Base-by-base conservation (phyloP, 352 stramenopile genomes). In the Phytophthora constricta region DNA sequence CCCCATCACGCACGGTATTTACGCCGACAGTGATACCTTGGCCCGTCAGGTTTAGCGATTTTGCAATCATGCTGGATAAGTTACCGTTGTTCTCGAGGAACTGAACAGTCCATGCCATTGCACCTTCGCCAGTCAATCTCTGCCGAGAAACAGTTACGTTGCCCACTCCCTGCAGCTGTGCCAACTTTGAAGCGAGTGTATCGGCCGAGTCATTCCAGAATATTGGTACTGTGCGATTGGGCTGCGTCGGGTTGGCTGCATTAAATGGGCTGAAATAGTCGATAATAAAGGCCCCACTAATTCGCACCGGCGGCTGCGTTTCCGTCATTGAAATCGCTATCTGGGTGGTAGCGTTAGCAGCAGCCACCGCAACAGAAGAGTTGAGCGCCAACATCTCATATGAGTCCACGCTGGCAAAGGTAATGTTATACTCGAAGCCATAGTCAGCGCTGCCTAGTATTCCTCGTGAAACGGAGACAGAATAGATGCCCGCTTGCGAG, bases 61-160 rank as follows among this genome's bases (percentile, higher is more conserved):
- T 62, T 17, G 66, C 66, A 3, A 58, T 58, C 54, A 94, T 68
- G 26, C 58, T 64, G 0, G 47, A 41, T 13, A 94, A 42, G 28
- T 87, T 76, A 2, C 84, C 86, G 52, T 91, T 82, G 68, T 92
- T 94, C 19, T 70, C 60, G 0, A 68, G 23, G 45, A 94, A 94
- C 25, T 79, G 80, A 9, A 94, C 62, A 2, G 65, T 89, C 86
- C 86, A 94, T 27, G 78, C 75, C 69, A 83, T 88, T 2, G 59
- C 80, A 16, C 84, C 80, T 56, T 94, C 86, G 1, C 84, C 68
- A 7, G 80, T 71, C 0, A 91, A 58, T 46, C 63, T 68, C 11
- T 73, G 62, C 0, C 61, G 48, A 1, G 73, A 53, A 9, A 91
- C 77, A 1, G 57, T 70, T 0, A 92, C 84, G 26, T 74, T 80